Conservation (phyloP, 1,139 yeast genomes). For the Arxiozyma heterogenica region DNA sequence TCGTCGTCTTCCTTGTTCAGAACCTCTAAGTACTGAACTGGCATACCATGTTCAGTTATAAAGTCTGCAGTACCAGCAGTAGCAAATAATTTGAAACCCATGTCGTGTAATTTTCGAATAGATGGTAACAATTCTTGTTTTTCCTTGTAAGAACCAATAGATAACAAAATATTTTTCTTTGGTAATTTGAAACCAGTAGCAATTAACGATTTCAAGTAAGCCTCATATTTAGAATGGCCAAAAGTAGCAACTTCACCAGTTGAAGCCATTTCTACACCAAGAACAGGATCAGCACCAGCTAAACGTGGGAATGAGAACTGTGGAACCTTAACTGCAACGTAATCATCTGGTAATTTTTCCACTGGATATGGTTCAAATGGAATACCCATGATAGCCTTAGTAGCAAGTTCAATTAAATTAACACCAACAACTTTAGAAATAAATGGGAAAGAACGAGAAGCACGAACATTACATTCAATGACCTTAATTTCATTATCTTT, state of each 20-base stretch:
- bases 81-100: constrained; percentile 88
- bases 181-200: constrained; percentile 95
- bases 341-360: constrained; percentile 79
- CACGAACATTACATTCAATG: constrained; percentile 97
- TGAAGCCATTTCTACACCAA: constrained; percentile 99
- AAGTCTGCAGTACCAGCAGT: constrained; percentile 99
- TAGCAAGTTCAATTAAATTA: constrained; percentile 94
- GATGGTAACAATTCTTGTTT: constrained; percentile 88
- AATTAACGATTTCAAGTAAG: constrained; percentile 85
- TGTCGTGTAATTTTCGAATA: constrained; percentile 66
- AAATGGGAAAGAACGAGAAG: constrained; percentile 97
- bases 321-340: constrained; percentile 96
- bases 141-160: constrained; percentile 97
- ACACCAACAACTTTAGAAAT: constrained; percentile 97
- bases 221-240: constrained; percentile 94
- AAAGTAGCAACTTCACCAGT: constrained; percentile 99
- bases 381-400: constrained; percentile 87
- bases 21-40: constrained; percentile 91
- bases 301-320: constrained; percentile 96
- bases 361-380: constrained; percentile 86
- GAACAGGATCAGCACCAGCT: constrained; percentile 96
- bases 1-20: constrained; percentile 64
- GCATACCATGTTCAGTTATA: constrained; percentile 86
- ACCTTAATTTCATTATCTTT: constrained; percentile 91
- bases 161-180: constrained; percentile 84